A percentile compares a stretch with the other conserved stretches of the same genome.
Evolutionary conservation across 306 rosid genomes (phyloP).

Genomic region (Trifolium subterraneum): DNA sequence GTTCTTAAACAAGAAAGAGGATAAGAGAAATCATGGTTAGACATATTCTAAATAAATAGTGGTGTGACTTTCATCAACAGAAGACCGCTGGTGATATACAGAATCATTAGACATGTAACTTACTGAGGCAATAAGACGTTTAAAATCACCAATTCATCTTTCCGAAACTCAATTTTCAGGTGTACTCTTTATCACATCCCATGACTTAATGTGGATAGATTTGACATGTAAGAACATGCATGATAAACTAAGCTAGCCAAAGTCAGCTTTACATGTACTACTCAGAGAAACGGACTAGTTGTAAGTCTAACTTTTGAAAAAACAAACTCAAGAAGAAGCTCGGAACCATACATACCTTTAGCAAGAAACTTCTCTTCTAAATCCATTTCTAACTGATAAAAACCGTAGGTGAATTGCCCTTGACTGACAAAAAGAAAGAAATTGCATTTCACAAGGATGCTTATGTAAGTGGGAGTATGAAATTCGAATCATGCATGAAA

Average conservation of each 20-base stretch:
- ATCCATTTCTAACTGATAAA: conserved; percentile 59
- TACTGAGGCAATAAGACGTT: conserved; percentile 5
- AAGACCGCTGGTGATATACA: conserved; percentile 21
- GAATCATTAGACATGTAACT: conserved; percentile 19
- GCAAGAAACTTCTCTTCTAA: conserved; percentile 69
- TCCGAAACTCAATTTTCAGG: conserved; percentile 31
- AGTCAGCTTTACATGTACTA: conserved; percentile 31
- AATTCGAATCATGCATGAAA: neutral
- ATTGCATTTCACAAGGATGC: conserved; percentile 26
- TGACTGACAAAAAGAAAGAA: conserved; percentile 43
- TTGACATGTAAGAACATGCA: conserved; percentile 17
- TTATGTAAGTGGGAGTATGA: conserved; percentile 17
- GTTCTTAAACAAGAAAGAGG: neutral
- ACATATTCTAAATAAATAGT: conserved; percentile 28
- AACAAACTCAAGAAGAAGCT: conserved; percentile 19
- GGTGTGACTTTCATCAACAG: conserved; percentile 10
- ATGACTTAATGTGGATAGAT: conserved; percentile 2
- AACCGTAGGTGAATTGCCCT: conserved; percentile 38
- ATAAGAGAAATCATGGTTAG: conserved; percentile 7
- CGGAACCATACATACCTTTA: conserved; percentile 59
- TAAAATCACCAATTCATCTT: conserved; percentile 24
- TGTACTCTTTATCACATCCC: conserved; percentile 4
- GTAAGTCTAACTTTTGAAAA: conserved; percentile 11
- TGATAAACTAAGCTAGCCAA: conserved; percentile 33
- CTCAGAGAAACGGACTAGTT: neutral